Evolutionary conservation across 1,284 basidiomycete species (phyloP).

Genomic region (Apiotrichum siamense): DNA sequence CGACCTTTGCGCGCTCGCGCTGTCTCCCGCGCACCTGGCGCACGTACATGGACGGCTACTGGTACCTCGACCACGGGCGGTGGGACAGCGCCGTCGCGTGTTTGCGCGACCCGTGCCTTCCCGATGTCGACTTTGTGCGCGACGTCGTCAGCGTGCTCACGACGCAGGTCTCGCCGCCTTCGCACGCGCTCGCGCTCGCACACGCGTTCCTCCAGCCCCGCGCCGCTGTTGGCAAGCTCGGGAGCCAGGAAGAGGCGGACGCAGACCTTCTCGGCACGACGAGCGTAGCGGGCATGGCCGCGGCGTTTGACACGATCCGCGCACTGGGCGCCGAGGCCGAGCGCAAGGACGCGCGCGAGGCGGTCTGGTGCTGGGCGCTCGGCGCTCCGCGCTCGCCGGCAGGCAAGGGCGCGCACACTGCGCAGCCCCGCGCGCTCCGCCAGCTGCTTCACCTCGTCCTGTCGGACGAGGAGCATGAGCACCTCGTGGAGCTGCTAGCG

Average conservation of each 20-base stretch:
- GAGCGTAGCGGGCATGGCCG: constrained; percentile 20
- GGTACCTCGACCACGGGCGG: constrained; percentile 34
- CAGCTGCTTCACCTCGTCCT: constrained; percentile 40
- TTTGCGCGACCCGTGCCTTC: constrained; percentile 35
- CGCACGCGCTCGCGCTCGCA: constrained; percentile 24
- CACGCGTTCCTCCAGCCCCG: constrained; percentile 22
- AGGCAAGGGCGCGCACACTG: constrained; percentile 22
- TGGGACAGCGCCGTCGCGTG: constrained; percentile 26
- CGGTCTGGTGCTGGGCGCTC: constrained; percentile 36
- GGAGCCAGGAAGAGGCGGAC: constrained; percentile 16
- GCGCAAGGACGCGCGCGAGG: constrained; percentile 21
- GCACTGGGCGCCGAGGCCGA: constrained; percentile 6
- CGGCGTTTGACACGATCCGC: constrained; percentile 29
- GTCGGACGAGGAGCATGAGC: constrained; percentile 32
- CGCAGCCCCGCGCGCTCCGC: constrained; percentile 29
- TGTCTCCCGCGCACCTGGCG: constrained; percentile 37
- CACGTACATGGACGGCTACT: constrained; percentile 40
- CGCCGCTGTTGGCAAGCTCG: not conserved
- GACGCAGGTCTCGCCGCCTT: constrained; percentile 28
- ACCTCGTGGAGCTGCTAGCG: constrained; percentile 38
- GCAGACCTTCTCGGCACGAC: constrained; percentile 24
- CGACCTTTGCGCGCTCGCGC: constrained; percentile 28
- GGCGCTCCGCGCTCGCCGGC: constrained; percentile 27
- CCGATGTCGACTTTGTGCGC: constrained; percentile 36
- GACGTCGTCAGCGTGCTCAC: constrained; percentile 30